phyloP scores from a whole-genome alignment of 2,329 filamentous ascomycete species.

The Clarireedia homoeocarpa region DNA sequence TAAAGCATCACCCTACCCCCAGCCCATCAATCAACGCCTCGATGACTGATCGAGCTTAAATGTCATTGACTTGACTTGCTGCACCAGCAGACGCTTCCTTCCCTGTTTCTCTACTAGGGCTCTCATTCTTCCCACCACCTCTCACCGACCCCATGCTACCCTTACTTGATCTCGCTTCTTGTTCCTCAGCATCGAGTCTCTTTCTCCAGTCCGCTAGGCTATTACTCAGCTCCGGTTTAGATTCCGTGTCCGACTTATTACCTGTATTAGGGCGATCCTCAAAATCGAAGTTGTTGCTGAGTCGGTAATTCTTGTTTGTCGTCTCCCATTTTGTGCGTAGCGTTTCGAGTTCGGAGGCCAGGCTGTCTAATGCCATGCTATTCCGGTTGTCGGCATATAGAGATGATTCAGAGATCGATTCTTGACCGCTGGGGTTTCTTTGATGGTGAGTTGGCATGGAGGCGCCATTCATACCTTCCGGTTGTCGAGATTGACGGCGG shows the following conservation, averaged over 20 bases:
- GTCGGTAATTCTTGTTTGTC: slow-evolving; percentile 88
- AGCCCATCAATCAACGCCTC: too few species aligned
- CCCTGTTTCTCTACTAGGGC: too few species aligned
- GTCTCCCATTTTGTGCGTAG: slow-evolving; percentile 90
- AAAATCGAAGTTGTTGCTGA: slow-evolving; percentile 86
- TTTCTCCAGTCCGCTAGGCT: slow-evolving; percentile 75
- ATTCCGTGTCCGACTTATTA: slow-evolving; percentile 29
- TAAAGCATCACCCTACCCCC: too few species aligned
- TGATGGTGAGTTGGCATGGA: slow-evolving; percentile 30
- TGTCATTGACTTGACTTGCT: too few species aligned
- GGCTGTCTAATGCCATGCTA: slow-evolving; percentile 72
- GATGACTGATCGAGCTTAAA: too few species aligned
- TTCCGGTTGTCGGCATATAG: slow-evolving; percentile 45
- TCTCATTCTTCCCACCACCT: too few species aligned
- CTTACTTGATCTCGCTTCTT: slow-evolving; percentile 6
- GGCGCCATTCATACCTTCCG: slow-evolving; percentile 41
- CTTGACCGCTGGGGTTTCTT: slow-evolving; percentile 31
- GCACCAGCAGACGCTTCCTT: too few species aligned
- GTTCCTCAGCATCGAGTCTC: slow-evolving; percentile 52
- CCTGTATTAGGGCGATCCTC: slow-evolving; percentile 29
- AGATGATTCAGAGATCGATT: slow-evolving; percentile 55
- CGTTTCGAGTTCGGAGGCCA: slow-evolving; percentile 87
- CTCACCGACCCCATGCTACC: too few species aligned
- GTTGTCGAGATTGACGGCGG: slow-evolving; percentile 63
- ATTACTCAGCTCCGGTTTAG: slow-evolving; percentile 52